A percentile compares a stretch with the other conserved stretches of the same genome.
Conservation (phyloP, 768 basidiomycete species). For the Collybia nuda region DNA sequence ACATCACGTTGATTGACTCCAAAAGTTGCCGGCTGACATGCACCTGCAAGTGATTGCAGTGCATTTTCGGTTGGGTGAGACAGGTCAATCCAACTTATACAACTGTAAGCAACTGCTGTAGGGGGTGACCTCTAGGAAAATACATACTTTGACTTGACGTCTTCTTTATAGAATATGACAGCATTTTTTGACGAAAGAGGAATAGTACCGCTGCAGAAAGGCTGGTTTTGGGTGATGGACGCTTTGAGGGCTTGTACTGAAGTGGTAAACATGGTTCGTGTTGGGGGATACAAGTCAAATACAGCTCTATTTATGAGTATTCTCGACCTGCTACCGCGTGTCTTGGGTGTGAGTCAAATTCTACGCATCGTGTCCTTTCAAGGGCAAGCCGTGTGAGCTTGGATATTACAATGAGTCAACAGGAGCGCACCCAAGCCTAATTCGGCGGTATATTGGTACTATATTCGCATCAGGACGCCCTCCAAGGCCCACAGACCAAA, state of each 20-base stretch:
- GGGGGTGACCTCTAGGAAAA: not conserved
- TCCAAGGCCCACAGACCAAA: too few relatives aligned
- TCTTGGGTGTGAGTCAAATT: too few relatives aligned
- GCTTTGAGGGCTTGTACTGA: conserved; percentile 4
- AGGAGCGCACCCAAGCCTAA: too few relatives aligned
- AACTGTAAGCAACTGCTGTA: conserved; percentile 6
- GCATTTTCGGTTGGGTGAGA: conserved; percentile 6
- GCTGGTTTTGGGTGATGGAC: conserved; percentile 7
- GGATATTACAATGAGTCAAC: too few relatives aligned
- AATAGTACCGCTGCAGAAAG: conserved; percentile 7
- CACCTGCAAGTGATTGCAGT: conserved; percentile 24
- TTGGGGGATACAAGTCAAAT: too few relatives aligned
- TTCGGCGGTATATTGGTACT: too few relatives aligned
- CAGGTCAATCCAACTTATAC: conserved; percentile 23
- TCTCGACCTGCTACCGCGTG: too few relatives aligned
- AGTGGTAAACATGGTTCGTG: too few relatives aligned
- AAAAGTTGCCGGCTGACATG: conserved; percentile 41
- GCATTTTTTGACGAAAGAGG: not conserved
- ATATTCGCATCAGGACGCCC: too few relatives aligned
- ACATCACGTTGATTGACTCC: conserved; percentile 35
- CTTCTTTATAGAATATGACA: conserved; percentile 5
- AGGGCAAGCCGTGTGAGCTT: too few relatives aligned
- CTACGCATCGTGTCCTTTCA: too few relatives aligned
- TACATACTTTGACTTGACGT: not conserved
- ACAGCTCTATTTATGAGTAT: too few relatives aligned